Conservation (phyloP, 768 basidiomycete genomes). For the Cystofilobasidium capitatum region DNA sequence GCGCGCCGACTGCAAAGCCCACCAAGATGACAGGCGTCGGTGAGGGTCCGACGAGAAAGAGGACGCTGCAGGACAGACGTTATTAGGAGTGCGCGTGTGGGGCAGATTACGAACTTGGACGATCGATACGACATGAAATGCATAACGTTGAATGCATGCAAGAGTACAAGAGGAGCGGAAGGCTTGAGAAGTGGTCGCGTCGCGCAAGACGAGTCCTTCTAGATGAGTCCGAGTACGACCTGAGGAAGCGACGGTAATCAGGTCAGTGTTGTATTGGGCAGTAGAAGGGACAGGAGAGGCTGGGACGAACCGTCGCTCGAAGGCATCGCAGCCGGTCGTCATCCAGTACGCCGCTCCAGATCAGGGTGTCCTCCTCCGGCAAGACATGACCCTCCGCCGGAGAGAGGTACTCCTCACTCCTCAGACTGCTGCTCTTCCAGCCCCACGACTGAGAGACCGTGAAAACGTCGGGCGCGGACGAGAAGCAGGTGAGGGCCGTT, state of each 20-base stretch:
- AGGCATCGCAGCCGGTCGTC: conserved; percentile 51
- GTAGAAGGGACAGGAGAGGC: background rate
- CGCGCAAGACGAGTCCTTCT: background rate
- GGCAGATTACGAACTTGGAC: background rate
- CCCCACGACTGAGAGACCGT: conserved; percentile 84
- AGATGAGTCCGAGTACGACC: conserved; percentile 22
- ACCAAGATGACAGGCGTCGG: background rate
- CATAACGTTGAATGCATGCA: background rate
- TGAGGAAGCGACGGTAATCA: background rate
- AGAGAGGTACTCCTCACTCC: conserved; percentile 36
- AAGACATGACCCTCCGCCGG: background rate
- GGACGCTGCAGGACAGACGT: background rate
- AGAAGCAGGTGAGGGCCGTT: conserved; percentile 69
- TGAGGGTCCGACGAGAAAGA: background rate
- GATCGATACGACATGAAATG: background rate
- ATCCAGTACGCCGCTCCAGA: conserved; percentile 43
- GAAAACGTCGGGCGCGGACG: conserved; percentile 77
- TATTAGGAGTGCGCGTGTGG: background rate
- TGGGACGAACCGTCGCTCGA: conserved; percentile 54
- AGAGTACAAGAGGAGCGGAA: background rate
- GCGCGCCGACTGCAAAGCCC: background rate
- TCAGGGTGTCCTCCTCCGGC: conserved; percentile 27
- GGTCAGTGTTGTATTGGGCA: background rate
- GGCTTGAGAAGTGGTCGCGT: background rate
- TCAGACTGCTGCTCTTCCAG: conserved; percentile 65